Conservation (phyloP, 2,329 filamentous ascomycete species). For the Pseudogymnoascus sp. region DNA sequence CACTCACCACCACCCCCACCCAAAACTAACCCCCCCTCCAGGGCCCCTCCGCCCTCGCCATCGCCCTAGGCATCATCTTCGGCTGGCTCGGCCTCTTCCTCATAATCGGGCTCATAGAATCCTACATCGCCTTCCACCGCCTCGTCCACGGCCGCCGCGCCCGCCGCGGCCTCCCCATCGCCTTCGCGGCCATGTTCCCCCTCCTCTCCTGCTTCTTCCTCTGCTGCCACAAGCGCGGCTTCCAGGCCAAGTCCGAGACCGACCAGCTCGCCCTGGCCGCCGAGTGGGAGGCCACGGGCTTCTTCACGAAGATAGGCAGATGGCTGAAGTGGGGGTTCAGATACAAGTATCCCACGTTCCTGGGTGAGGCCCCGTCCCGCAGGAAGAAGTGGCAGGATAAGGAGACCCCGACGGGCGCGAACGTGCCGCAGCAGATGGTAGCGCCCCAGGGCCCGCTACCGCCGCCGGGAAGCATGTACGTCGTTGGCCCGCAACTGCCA, state of each 20-base stretch:
- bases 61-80: conserved; percentile 6
- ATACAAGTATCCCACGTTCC: neutral
- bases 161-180: conserved; percentile 2
- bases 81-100: conserved; percentile 23
- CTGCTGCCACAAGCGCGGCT: neutral
- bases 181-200: neutral
- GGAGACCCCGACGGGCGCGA: neutral
- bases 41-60: neutral
- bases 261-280: neutral
- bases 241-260: neutral
- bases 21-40: neutral
- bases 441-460: neutral
- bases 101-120: conserved; percentile 29
- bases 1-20: too few species aligned
- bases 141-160: neutral
- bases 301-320: neutral
- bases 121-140: conserved; percentile 25
- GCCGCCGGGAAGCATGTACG: neutral
- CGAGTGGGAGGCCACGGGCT: neutral
- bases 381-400: conserved; percentile 1
- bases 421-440: neutral
- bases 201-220: conserved; percentile 2
- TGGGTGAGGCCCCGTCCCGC: neutral
- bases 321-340: conserved; percentile 2
- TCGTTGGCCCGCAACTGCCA: neutral